Base-by-base conservation (phyloP, 164 flowering plant genomes). In the Magnolia sinica region DNA sequence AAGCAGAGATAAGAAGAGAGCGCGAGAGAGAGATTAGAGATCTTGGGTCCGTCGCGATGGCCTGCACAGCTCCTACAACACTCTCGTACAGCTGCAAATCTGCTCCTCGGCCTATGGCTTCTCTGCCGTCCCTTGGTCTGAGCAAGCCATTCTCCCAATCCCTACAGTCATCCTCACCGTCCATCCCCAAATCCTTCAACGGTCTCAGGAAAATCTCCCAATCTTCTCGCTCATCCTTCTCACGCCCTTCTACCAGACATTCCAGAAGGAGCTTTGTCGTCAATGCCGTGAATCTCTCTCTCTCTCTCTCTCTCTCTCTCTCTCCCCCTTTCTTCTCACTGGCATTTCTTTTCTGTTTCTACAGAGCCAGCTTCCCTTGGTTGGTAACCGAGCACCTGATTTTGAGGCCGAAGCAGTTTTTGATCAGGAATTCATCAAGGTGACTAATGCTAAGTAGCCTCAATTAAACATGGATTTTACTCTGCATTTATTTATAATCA, bases 381-480 rank as follows among this genome's bases (percentile, higher is more conserved):
- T 96, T 75, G 99, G 99, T 77, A 96, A 94, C 78, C 52, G 5
- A 24, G 99, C 98, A 29, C 99, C 99, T 0, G 98, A 94, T 84
- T 96, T 96, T 82, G 98, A 91, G 79, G 99, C 99, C 27, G 99
- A 96, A 86, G 99, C 99, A 23, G 99, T 96, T 63, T 94, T 94
- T 73, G 99, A 96, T 81, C 99, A 94, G 81, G 98, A 96, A 80
- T 96, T 96, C 80, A 89, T 94, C 79, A 90, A 96, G 84, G 99
- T 96, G 87, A 58, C 49, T 37, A 63, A 70, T 71, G 22, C 29
- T 24, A 9, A 68, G 45, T 68, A 37, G 13, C 16, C 49, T 13
- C n/a, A 31, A 31, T 37, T 68, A 24, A 31, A 2, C 19, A 31
- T 68, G 11, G 22, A 50, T 18, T 50, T 1, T 45, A 63, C 37